Evolutionary conservation across 2,329 filamentous ascomycete genomes (phyloP).

Genomic region (Mycocentrospora acerina): DNA sequence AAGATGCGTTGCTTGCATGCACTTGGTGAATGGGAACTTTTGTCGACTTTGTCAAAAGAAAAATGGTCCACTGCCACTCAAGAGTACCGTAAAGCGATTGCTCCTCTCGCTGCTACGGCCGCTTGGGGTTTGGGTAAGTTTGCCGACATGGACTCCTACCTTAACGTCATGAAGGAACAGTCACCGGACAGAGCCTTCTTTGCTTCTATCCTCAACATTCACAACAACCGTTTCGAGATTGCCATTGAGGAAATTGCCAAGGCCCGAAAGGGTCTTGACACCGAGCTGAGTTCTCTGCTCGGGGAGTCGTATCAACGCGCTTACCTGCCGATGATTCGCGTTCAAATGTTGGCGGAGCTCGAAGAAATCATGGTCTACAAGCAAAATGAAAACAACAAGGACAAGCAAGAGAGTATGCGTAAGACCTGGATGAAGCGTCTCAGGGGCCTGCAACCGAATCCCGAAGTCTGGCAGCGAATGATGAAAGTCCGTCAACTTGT

Average conservation of each 20-base stretch:
- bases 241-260: conserved; percentile 87
- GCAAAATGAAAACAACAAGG: conserved; percentile 74
- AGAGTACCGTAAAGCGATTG: conserved; percentile 87
- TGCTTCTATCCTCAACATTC: conserved; percentile 89
- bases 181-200: conserved; percentile 98
- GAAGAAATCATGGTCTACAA: conserved; percentile 99
- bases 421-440: conserved; percentile 94
- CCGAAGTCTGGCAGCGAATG: conserved; percentile 98
- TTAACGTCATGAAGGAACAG: conserved; percentile 89
- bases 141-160: conserved; percentile 97
- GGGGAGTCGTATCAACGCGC: conserved; percentile 97
- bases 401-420: conserved; percentile 88
- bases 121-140: conserved; percentile 97
- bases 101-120: conserved; percentile 88
- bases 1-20: conserved; percentile 99
- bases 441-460: conserved; percentile 92
- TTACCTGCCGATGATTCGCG: conserved; percentile 95
- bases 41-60: conserved; percentile 84
- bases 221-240: conserved; percentile 93
- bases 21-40: conserved; percentile 92
- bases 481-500: conserved; percentile 91
- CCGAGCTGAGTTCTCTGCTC: conserved; percentile 92
- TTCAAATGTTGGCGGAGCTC: conserved; percentile 98
- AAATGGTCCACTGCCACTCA: conserved; percentile 89
- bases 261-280: conserved; percentile 89